Evolutionary conservation across 345 rosid genomes (phyloP), one percentile per base, ranked within the genome.

Genomic region (Gynandropsis gynandra): DNA sequence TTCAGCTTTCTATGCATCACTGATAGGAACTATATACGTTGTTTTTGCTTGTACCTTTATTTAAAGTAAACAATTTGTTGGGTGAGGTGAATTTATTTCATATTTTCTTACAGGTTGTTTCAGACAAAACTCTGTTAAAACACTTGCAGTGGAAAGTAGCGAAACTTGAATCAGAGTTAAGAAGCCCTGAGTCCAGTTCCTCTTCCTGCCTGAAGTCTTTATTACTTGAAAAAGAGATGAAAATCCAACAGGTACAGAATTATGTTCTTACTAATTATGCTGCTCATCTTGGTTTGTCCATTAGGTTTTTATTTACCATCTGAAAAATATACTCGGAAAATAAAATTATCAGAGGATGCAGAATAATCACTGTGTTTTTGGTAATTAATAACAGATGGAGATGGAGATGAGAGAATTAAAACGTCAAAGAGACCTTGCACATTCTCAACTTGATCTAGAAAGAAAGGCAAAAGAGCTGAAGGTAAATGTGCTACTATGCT

Each of bases 111-210:
- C 82, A 89, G 97, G 80, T 89, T 69, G 67, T 80, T 58, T 61
- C 97, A 14, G 90, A 89, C 35, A 89, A 81, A 69, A 68, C 52
- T 55, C 37, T 83, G 62, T 75, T 89, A 63, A 89, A 83, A 75
- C 88, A 74, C 46, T 74, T 86, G 65, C 90, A 89, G 75, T 71
- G 81, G 67, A 90, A 89, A 77, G 90, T 89, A 50, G 97, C 94
- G 44, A 83, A 95, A 69, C 95, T 89, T 50, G 97, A 83, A 68
- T 85, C 95, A 62, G 88, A 78, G 72, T 74, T 89, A 53, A 76
- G 70, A 71, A 81, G 79, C 66, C 97, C 97, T 24, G 88, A 76
- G 65, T 47, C 81, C 36, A 71, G 78, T 46, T 74, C 92, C 29
- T 71, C 78, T 52, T 72, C 88, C 37, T 69, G 66, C 70, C 70